Evolutionary conservation across 73 alveolate species (phyloP).

Genomic region (Tetrahymena elliotti): DNA sequence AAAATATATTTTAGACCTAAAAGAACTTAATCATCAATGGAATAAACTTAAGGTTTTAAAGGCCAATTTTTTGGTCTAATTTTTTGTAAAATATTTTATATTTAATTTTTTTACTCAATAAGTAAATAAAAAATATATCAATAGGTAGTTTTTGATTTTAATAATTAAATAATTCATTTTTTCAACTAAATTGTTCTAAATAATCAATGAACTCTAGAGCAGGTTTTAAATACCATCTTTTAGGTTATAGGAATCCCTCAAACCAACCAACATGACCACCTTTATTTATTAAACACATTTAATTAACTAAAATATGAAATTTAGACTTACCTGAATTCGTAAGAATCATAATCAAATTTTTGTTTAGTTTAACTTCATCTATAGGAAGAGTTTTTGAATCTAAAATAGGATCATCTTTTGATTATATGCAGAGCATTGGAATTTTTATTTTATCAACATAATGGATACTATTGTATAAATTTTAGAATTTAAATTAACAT

Average conservation of each 20-base stretch:
- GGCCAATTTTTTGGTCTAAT: no score
- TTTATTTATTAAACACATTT: neutral
- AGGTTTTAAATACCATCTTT: slow-evolving; percentile 24
- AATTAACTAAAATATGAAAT: neutral
- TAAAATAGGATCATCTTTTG: slow-evolving; percentile 16
- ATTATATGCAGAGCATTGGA: slow-evolving; percentile 2
- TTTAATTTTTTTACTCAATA: no score
- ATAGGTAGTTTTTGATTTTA: no score
- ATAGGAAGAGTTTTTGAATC: neutral
- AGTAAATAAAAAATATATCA: no score
- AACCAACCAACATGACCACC: slow-evolving; percentile 38
- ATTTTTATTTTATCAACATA: neutral
- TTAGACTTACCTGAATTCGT: slow-evolving; percentile 13
- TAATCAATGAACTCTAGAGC: slow-evolving; percentile 4
- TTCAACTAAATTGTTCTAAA: neutral
- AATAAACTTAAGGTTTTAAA: no score
- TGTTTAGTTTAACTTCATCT: neutral
- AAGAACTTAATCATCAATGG: no score
- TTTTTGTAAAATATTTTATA: no score
- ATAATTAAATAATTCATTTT: no score
- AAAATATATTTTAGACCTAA: no score
- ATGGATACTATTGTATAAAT: neutral
- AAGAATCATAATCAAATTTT: neutral
- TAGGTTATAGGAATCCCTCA: slow-evolving; percentile 3
- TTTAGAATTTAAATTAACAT: neutral